phyloP scores from a whole-genome alignment of 2,329 filamentous ascomycete genomes.

The Boeremia lycopersici region DNA sequence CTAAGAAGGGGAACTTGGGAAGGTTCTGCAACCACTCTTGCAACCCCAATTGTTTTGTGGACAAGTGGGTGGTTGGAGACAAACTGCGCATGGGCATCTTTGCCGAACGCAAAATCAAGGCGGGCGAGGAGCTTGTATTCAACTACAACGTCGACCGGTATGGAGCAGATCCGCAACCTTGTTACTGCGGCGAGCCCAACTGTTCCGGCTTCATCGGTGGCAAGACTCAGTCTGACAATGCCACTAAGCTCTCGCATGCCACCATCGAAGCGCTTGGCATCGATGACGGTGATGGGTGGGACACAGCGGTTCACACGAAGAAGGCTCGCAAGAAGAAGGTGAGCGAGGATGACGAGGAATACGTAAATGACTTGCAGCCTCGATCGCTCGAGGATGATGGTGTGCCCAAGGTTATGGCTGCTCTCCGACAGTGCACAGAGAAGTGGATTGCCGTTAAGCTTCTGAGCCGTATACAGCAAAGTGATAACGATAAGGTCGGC shows the following conservation, averaged over 20 bases:
- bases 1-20: conserved; percentile 92
- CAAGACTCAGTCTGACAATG: conserved; percentile 95
- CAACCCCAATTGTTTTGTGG: conserved; percentile 98
- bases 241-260: conserved; percentile 85
- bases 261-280: conserved; percentile 96
- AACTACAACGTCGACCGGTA: conserved; percentile 99
- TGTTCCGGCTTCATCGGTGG: conserved; percentile 97
- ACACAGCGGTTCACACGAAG: conserved; percentile 86
- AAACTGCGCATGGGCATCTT: conserved; percentile 99
- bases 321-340: conserved; percentile 91
- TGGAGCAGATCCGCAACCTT: conserved; percentile 93
- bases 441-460: conserved; percentile 99
- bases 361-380: conserved; percentile 85
- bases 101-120: conserved; percentile 79
- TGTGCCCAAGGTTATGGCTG: conserved; percentile 93
- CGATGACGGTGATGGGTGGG: conserved; percentile 90
- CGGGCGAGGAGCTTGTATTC: conserved; percentile 95
- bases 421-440: conserved; percentile 96
- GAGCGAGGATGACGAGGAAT: conserved; percentile 91
- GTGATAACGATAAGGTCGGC: conserved; percentile 83
- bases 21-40: conserved; percentile 99
- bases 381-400: conserved; percentile 80
- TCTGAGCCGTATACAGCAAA: conserved; percentile 83
- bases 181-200: conserved; percentile 93
- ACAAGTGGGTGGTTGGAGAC: conserved; percentile 98